Evolutionary conservation across 495 filamentous ascomycete species (phyloP).

Genomic region (Penicillium maclennaniae): DNA sequence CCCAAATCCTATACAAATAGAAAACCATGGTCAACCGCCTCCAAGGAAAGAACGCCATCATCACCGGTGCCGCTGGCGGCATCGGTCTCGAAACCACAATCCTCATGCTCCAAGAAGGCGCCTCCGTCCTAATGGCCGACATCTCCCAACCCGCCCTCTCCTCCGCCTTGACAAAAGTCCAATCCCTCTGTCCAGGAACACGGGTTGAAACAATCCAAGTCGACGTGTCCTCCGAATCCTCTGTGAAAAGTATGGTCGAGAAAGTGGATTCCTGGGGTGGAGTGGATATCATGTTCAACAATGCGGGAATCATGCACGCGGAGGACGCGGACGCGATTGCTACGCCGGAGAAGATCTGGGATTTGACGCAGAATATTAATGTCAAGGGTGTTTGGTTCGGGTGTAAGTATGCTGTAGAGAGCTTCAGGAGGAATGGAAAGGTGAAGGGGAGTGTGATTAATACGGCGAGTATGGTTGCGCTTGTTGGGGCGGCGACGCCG

Average conservation of each 20-base stretch:
- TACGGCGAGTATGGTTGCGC: slow-evolving; percentile 86
- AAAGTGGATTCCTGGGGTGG: slow-evolving; percentile 78
- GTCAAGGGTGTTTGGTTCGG: slow-evolving; percentile 99
- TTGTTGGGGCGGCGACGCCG: slow-evolving; percentile 87
- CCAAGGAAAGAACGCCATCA: slow-evolving; percentile 81
- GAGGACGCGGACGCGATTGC: slow-evolving; percentile 80
- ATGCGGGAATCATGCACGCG: slow-evolving; percentile 96
- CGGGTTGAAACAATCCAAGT: slow-evolving; percentile 19
- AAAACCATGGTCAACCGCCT: slow-evolving; percentile 53
- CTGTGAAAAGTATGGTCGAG: slow-evolving; percentile 64
- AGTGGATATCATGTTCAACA: slow-evolving; percentile 95
- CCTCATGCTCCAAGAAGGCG: slow-evolving; percentile 86
- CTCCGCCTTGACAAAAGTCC: slow-evolving; percentile 61
- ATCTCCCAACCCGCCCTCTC: slow-evolving; percentile 68
- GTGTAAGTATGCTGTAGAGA: slow-evolving; percentile 83
- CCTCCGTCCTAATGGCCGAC: slow-evolving; percentile 79
- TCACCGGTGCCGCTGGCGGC: slow-evolving; percentile 78
- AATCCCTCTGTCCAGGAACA: slow-evolving; percentile 47
- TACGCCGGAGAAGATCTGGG: slow-evolving; percentile 90
- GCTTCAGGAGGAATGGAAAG: slow-evolving; percentile 59
- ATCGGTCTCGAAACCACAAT: slow-evolving; percentile 83
- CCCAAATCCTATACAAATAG: neutral
- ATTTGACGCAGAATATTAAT: slow-evolving; percentile 89
- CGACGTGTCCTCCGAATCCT: slow-evolving; percentile 67
- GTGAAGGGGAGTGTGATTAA: slow-evolving; percentile 91